Conservation (phyloP, 2,329 filamentous ascomycete species). For the Cytospora schulzeri region DNA sequence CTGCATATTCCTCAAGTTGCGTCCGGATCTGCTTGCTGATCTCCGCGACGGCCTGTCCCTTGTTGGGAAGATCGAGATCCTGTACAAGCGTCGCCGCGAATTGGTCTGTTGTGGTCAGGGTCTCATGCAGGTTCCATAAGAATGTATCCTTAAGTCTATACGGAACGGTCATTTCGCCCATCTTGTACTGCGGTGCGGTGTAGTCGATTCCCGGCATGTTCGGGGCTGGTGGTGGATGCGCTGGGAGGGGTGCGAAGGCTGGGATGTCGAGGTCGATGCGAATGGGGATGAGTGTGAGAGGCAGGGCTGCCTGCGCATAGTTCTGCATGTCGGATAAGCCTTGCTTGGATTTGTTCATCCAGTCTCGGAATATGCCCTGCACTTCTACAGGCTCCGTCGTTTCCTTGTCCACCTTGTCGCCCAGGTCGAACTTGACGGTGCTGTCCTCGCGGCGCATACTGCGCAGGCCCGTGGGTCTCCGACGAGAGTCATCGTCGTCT, state of each 20-base stretch:
- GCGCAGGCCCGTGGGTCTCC: conserved; percentile 80
- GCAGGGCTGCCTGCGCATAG: conserved; percentile 71
- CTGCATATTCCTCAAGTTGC: conserved; percentile 93
- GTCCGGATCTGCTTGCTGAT: conserved; percentile 94
- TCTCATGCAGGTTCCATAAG: conserved; percentile 96
- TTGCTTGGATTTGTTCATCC: conserved; percentile 76
- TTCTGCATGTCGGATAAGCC: conserved; percentile 62
- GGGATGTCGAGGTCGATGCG: conserved; percentile 94
- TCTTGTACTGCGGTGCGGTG: conserved; percentile 75
- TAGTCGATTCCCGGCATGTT: conserved; percentile 65
- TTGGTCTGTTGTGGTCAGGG: conserved; percentile 89
- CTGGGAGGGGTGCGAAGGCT: conserved; percentile 67
- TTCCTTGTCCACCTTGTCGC: conserved; percentile 83
- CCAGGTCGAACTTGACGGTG: conserved; percentile 62
- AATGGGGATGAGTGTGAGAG: conserved; percentile 90
- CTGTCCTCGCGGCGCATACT: conserved; percentile 79
- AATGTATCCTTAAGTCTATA: conserved; percentile 95
- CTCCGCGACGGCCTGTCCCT: conserved; percentile 68
- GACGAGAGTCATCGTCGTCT: conserved; percentile 74
- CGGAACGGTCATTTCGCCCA: conserved; percentile 76
- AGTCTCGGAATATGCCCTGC: conserved; percentile 91
- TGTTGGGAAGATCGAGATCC: conserved; percentile 86
- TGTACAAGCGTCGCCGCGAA: conserved; percentile 91
- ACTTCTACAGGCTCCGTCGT: conserved; percentile 75
- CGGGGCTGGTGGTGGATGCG: conserved; percentile 61